phyloP scores from a whole-genome alignment of 768 basidiomycete species.

The Boletellus emodensis region DNA sequence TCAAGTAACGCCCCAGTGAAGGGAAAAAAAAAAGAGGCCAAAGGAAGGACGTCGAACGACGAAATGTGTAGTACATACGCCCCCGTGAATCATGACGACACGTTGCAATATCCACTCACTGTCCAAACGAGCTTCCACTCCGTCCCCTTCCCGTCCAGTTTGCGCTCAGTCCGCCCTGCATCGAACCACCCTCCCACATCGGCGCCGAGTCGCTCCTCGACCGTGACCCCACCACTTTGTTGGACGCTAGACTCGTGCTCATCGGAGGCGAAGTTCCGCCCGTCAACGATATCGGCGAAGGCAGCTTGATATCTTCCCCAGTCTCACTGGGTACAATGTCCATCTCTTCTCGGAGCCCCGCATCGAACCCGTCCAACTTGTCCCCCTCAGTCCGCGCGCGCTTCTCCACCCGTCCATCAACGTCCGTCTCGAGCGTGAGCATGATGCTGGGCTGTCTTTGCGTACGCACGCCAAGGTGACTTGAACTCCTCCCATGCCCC shows the following conservation, averaged over 20 bases:
- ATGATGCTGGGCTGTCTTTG: conserved; percentile 28
- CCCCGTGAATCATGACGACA: background rate
- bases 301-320: conserved; percentile 15
- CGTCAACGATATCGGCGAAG: conserved; percentile 21
- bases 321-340: conserved; percentile 14
- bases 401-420: conserved; percentile 23
- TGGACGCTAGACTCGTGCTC: conserved; percentile 12
- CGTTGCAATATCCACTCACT: conserved; percentile 10
- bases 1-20: background rate
- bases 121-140: conserved; percentile 25
- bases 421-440: conserved; percentile 26
- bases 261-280: conserved; percentile 10
- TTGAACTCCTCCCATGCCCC: conserved; percentile 24
- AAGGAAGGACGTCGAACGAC: conserved; percentile 23
- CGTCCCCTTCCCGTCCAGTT: conserved; percentile 28
- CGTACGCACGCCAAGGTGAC: conserved; percentile 23
- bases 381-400: conserved; percentile 20
- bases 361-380: conserved; percentile 2
- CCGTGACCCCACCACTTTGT: conserved; percentile 19
- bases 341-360: conserved; percentile 23
- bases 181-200: conserved; percentile 19
- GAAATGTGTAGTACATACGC: conserved; percentile 8
- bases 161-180: conserved; percentile 23
- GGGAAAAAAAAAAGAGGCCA: background rate
- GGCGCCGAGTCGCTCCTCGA: conserved; percentile 25